These are phyloP conservation scores for Petrea volubilis DNA, from an alignment of 257 asterid genomes.

Conservation along the genomic window DNA sequence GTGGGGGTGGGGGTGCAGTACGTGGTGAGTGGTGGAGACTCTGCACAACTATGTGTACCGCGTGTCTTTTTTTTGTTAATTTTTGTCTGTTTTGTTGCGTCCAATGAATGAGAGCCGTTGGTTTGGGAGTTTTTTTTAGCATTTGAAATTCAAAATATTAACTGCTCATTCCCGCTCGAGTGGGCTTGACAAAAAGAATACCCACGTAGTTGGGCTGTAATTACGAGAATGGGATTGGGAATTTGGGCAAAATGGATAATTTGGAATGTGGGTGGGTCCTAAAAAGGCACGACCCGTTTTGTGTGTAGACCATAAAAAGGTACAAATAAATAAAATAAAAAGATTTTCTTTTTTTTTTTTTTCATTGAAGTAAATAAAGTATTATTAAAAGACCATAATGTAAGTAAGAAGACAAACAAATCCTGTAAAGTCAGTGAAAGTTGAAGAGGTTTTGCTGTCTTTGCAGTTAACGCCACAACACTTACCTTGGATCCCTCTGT, in stretches of 20 bases:
- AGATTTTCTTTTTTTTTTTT: too few relatives aligned
- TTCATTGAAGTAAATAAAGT: too few relatives aligned
- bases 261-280: conserved; percentile 24
- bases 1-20: conserved; percentile 15
- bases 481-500: conserved; percentile 33
- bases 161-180: conserved; percentile 49
- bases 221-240: conserved; percentile 31
- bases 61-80: background rate
- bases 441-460: conserved; percentile 26
- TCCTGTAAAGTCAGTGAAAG: conserved; percentile 40
- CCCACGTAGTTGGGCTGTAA: conserved; percentile 19
- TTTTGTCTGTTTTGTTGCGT: conserved; percentile 15
- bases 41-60: conserved; percentile 16
- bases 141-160: conserved; percentile 57
- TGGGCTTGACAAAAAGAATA: background rate
- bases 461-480: conserved; percentile 15
- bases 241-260: background rate
- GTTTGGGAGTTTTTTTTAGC: conserved; percentile 6
- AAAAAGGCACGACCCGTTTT: conserved; percentile 54
- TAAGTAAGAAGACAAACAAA: conserved; percentile 37
- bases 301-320: conserved; percentile 45
- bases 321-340: background rate
- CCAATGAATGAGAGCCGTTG: conserved; percentile 50
- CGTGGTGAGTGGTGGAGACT: conserved; percentile 23
- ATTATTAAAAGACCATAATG: conserved; percentile 17